phyloP scores from a whole-genome alignment of 2,329 filamentous ascomycete species.

The Neophaeococcomyces aloes region DNA sequence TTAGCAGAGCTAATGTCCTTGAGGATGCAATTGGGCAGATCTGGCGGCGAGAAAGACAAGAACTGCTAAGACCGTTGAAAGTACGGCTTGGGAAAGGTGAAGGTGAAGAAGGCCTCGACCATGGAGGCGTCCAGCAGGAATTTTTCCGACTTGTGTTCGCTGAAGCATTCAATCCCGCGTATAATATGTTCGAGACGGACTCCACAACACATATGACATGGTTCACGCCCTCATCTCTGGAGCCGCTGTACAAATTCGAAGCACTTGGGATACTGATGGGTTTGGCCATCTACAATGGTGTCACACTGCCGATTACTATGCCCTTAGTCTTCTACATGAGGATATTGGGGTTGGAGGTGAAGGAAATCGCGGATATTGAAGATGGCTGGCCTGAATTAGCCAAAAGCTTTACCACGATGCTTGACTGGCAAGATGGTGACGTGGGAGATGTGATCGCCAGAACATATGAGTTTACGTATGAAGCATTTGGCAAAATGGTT shows the following conservation, averaged over 20 bases:
- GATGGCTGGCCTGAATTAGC: conserved; percentile 82
- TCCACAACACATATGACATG: conserved; percentile 67
- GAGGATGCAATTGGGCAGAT: conserved; percentile 74
- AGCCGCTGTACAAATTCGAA: conserved; percentile 83
- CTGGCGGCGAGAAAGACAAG: conserved; percentile 72
- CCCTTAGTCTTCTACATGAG: conserved; percentile 75
- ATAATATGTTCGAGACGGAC: conserved; percentile 70
- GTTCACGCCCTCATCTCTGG: conserved; percentile 74
- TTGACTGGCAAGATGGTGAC: conserved; percentile 69
- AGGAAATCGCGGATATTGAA: conserved; percentile 62
- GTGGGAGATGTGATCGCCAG: conserved; percentile 73
- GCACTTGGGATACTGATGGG: conserved; percentile 79
- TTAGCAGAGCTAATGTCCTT: conserved; percentile 58
- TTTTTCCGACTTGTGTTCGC: conserved; percentile 80
- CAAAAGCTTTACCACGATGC: conserved; percentile 59
- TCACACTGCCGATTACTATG: conserved; percentile 83
- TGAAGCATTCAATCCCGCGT: conserved; percentile 66
- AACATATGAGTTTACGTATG: conserved; percentile 75
- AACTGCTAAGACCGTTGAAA: conserved; percentile 76
- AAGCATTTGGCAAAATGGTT: conserved; percentile 44
- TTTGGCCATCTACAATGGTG: conserved; percentile 82
- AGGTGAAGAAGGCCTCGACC: conserved; percentile 83
- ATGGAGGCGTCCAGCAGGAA: conserved; percentile 91
- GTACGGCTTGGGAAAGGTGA: conserved; percentile 72
- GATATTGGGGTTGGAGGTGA: conserved; percentile 59